Percentiles rank a stretch among this genome's conserved stretches.
Conservation (phyloP, 2,329 filamentous ascomycete species). For the Claviceps sp. region DNA sequence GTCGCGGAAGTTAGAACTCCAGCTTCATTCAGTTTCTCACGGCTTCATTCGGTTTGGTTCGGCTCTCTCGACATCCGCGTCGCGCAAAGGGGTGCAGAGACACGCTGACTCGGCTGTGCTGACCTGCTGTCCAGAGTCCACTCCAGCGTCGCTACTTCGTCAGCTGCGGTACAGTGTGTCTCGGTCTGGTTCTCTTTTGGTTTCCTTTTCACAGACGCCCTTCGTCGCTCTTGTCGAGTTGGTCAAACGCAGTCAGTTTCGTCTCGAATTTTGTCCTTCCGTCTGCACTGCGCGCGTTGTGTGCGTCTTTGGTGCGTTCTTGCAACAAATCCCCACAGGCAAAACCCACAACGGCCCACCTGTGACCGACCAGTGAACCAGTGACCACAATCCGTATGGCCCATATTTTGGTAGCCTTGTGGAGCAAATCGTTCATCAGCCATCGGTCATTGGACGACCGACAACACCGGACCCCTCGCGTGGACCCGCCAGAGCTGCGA, state of each 20-base stretch:
- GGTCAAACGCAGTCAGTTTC: not conserved
- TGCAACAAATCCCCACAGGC: too few relatives aligned
- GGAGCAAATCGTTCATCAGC: not conserved
- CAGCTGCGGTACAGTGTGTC: not conserved
- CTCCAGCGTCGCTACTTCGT: not conserved
- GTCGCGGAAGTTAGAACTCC: not conserved
- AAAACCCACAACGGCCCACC: not conserved
- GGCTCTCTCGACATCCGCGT: constrained; percentile 3
- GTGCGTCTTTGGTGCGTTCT: too few relatives aligned
- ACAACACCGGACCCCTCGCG: not conserved
- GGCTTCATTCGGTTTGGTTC: not conserved
- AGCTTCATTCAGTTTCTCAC: not conserved
- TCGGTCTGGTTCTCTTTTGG: not conserved
- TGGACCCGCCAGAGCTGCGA: not conserved
- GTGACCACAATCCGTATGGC: not conserved
- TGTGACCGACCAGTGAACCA: not conserved
- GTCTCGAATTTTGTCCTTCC: not conserved
- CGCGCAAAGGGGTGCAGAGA: constrained; percentile 3
- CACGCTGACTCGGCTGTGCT: not conserved
- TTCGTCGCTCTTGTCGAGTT: not conserved
- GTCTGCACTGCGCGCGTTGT: not conserved
- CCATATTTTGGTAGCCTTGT: not conserved
- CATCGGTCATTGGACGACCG: constrained; percentile 1
- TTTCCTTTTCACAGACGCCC: not conserved
- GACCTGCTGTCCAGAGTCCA: not conserved